phyloP scores from a whole-genome alignment of 306 rosid genomes.

The Inga leiocalycina region DNA sequence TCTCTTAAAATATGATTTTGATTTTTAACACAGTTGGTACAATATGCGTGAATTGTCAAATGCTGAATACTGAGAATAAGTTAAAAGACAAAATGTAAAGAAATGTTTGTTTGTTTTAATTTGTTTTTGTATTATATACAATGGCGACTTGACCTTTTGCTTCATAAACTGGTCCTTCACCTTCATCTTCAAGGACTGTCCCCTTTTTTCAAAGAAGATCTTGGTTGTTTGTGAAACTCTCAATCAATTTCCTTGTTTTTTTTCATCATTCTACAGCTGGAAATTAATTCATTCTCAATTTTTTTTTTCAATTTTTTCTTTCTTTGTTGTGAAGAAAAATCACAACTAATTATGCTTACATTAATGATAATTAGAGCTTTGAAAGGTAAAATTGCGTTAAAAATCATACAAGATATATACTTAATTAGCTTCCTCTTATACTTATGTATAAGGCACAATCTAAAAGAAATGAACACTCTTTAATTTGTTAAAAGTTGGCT shows the following conservation, averaged over 20 bases:
- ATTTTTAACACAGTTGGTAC: background rate
- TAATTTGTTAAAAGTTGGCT: no score
- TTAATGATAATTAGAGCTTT: background rate
- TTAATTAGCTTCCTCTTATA: no score
- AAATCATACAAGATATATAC: background rate
- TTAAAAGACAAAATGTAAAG: background rate
- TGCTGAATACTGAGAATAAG: background rate
- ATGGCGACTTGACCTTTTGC: background rate
- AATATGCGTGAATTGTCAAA: background rate
- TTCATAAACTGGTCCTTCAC: background rate
- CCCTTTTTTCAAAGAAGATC: background rate
- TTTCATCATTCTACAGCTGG: background rate
- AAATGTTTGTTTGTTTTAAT: background rate
- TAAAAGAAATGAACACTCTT: no score
- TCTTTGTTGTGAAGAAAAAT: background rate
- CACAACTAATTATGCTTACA: background rate
- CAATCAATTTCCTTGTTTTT: background rate
- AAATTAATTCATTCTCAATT: background rate
- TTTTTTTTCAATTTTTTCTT: background rate
- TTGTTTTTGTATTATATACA: background rate
- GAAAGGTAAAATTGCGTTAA: background rate
- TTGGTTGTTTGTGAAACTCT: background rate
- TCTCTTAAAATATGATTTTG: background rate
- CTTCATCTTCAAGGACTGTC: background rate
- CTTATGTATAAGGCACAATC: no score